Conservation (phyloP, 768 basidiomycete genomes). For the Phylloporus arenicola region DNA sequence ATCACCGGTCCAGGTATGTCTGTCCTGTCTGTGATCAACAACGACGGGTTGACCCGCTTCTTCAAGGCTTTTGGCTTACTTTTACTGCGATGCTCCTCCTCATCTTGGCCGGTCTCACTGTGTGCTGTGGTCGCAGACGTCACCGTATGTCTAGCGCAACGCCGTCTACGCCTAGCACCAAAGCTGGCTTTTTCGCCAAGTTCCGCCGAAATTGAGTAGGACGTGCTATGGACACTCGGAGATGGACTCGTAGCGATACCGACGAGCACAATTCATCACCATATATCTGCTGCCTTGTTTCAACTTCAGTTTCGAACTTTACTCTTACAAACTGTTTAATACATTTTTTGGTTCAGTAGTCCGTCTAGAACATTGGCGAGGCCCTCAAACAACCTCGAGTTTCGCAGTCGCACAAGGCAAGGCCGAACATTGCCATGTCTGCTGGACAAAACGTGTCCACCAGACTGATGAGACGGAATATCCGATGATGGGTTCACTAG, state of each 20-base stretch:
- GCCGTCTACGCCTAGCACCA: slow-evolving; percentile 15
- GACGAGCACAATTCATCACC: slow-evolving; percentile 5
- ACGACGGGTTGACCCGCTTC: neutral
- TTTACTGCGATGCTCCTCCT: slow-evolving; percentile 61
- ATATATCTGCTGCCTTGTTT: neutral
- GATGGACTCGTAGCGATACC: neutral
- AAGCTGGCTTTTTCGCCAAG: slow-evolving; percentile 29
- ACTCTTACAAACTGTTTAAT: slow-evolving; percentile 5
- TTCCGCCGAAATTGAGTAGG: slow-evolving; percentile 35
- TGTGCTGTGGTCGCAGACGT: slow-evolving; percentile 63
- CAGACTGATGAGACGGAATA: too few species aligned
- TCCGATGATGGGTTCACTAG: too few species aligned
- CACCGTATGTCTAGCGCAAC: slow-evolving; percentile 44
- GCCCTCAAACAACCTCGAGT: too few species aligned
- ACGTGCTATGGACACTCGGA: neutral
- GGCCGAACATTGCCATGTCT: too few species aligned
- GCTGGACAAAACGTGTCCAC: too few species aligned
- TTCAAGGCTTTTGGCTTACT: slow-evolving; percentile 70
- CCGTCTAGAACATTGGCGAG: too few species aligned
- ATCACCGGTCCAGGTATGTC: slow-evolving; percentile 58
- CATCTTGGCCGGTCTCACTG: slow-evolving; percentile 58
- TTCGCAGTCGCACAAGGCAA: too few species aligned
- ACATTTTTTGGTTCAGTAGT: neutral
- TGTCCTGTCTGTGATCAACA: neutral
- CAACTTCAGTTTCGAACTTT: neutral